Conservation (phyloP, 306 rosid species). For the Dryas octopetala region DNA sequence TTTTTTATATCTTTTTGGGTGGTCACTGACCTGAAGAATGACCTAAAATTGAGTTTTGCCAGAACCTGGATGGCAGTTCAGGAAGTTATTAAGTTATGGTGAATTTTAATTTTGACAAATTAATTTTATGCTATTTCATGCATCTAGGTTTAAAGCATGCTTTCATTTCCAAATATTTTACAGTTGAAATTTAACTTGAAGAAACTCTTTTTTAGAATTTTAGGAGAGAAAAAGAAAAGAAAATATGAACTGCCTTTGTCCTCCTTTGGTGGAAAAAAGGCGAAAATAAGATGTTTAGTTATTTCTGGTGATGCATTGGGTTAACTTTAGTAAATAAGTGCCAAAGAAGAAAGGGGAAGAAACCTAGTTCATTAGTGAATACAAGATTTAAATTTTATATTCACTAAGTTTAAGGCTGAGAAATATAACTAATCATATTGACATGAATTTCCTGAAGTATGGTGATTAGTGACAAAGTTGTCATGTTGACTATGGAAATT, state of each 20-base stretch:
- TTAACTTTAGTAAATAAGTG: neutral
- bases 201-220: neutral
- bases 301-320: neutral
- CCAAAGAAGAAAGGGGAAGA: neutral
- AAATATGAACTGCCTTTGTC: neutral
- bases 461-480: neutral
- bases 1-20: conserved; percentile 2
- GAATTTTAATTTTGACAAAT: neutral
- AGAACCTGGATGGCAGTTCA: neutral
- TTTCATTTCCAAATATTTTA: neutral
- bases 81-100: neutral
- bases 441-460: neutral
- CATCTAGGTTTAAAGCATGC: neutral
- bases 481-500: neutral
- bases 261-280: neutral
- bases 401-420: neutral
- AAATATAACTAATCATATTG: neutral
- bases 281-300: neutral
- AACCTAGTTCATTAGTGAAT: neutral
- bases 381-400: neutral
- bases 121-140: neutral
- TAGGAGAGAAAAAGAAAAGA: neutral
- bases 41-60: neutral
- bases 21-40: neutral
- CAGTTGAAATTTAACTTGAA: neutral